phyloP scores from a whole-genome alignment of 73 alveolate species.

The Strombidium stylifer region DNA sequence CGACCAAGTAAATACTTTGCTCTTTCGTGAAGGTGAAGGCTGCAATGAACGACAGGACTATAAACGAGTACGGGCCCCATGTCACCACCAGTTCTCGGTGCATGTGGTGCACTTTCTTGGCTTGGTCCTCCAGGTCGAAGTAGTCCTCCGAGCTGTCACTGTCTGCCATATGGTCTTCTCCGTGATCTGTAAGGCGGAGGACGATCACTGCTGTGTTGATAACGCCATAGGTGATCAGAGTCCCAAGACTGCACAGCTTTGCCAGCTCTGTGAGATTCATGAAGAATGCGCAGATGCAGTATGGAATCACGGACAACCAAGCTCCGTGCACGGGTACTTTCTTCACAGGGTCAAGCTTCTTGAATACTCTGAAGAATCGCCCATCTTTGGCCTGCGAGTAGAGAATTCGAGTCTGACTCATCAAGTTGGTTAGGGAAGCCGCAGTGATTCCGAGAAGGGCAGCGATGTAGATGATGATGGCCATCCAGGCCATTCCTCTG shows the following conservation, averaged over 20 bases:
- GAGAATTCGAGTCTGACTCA: slow-evolving; percentile 3
- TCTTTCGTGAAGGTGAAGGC: not conserved
- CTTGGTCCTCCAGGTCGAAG: not conserved
- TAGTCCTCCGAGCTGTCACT: too few species aligned
- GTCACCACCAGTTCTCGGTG: slow-evolving; percentile 5
- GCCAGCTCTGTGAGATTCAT: slow-evolving; percentile 19
- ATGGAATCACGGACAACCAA: not conserved
- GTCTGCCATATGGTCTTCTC: too few species aligned
- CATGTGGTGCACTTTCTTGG: not conserved
- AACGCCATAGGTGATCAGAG: slow-evolving; percentile 11
- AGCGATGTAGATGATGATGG: not conserved
- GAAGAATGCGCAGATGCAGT: slow-evolving; percentile 1
- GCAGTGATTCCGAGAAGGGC: slow-evolving; percentile 19
- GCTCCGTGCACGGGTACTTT: not conserved
- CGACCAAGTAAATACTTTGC: too few species aligned
- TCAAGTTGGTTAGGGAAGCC: not conserved
- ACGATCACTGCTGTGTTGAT: slow-evolving; percentile 19
- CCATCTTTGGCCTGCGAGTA: slow-evolving; percentile 15
- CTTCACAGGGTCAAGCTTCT: not conserved
- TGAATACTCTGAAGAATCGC: not conserved
- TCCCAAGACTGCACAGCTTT: slow-evolving; percentile 16
- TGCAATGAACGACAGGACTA: not conserved
- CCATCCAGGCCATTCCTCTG: slow-evolving; percentile 15
- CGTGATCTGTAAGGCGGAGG: slow-evolving; percentile 22
- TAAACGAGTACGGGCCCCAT: not conserved